Conservation (phyloP, 2,329 filamentous ascomycete genomes). For the Mollisia scopiformis region DNA sequence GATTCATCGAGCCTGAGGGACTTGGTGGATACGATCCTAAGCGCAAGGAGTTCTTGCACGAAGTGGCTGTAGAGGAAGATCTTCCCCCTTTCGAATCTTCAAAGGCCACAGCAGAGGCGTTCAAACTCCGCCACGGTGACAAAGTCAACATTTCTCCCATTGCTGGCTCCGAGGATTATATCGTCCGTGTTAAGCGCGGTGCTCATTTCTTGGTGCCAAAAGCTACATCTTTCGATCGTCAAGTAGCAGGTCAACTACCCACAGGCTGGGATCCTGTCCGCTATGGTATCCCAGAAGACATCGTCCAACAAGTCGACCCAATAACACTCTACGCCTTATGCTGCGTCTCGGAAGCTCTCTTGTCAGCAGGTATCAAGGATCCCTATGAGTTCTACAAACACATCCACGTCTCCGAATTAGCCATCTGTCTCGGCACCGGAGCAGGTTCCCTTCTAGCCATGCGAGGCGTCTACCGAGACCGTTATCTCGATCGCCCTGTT, state of each 20-base stretch:
- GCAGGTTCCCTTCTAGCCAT: slow-evolving; percentile 90
- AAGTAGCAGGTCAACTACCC: slow-evolving; percentile 92
- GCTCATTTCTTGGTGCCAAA: slow-evolving; percentile 93
- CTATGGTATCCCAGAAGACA: slow-evolving; percentile 94
- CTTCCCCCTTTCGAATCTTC: slow-evolving; percentile 93
- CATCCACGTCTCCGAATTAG: slow-evolving; percentile 92
- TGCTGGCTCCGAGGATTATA: slow-evolving; percentile 80
- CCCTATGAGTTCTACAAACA: slow-evolving; percentile 99
- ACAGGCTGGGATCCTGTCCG: slow-evolving; percentile 94
- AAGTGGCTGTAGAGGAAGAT: slow-evolving; percentile 94
- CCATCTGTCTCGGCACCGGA: slow-evolving; percentile 95
- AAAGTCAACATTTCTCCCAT: slow-evolving; percentile 96
- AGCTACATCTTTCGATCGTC: slow-evolving; percentile 88
- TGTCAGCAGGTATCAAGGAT: slow-evolving; percentile 91
- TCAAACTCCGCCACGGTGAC: slow-evolving; percentile 92
- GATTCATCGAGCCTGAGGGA: slow-evolving; percentile 50
- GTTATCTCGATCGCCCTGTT: slow-evolving; percentile 90
- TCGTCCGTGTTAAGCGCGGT: slow-evolving; percentile 89
- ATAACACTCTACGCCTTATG: slow-evolving; percentile 93
- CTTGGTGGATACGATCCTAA: slow-evolving; percentile 91
- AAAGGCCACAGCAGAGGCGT: slow-evolving; percentile 93
- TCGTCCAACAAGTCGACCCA: slow-evolving; percentile 92
- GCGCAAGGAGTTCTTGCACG: slow-evolving; percentile 95
- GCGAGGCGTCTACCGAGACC: slow-evolving; percentile 94
- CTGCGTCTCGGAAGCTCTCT: slow-evolving; percentile 83